Evolutionary conservation across 257 asterid species (phyloP), one percentile per base, ranked within the genome.

Genomic region (Penstemon davidsonii): DNA sequence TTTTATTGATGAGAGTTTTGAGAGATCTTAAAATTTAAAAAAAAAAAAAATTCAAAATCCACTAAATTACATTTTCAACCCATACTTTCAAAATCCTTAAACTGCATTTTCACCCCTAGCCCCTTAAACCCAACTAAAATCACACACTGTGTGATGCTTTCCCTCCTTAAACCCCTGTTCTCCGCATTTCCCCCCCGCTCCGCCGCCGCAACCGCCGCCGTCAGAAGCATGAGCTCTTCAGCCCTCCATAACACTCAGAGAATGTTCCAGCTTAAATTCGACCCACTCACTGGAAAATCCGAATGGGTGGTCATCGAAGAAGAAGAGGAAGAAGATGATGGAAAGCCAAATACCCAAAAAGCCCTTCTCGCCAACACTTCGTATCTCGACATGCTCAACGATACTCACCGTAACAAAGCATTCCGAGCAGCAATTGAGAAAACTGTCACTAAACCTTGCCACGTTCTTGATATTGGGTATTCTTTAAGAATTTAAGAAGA

Each of bases 401-500:
- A 93, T 60, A 64, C 88, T 63, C 81, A 70, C 13, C 91, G 97
- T 52, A 93, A 88, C 69, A 75, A 62, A 64, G 96, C 96, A 18
- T 93, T 52, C 66, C 81, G 89, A 46, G 80, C 58, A 67, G 99
- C 97, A 73, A 90, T 90, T 78, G 88, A 93, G 7, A 93, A 84
- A 55, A 87, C 96, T 6, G 65, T 90, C 46, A 84, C 90, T 60
- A 71, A 67, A 40, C 92, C 97, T 69, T 93, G 96, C 84, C 97
- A 85, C 80, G 96, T 90, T 60, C 99, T 93, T 57, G 98, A 93
- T 76, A 93, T 93, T 58, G 98, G 98, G 98, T 90, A 88, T 45
- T 43, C 9, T 15, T 46, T 1, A 1, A 46, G 8, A 49, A n/a
- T 4, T 5, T 8, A 62, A 43, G 12, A 5, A 38, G 55, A 47